A percentile compares a stretch with the other conserved stretches of the same genome.
Conservation (phyloP, 202 grass and related monocot species). For the Zoysia matrella region DNA sequence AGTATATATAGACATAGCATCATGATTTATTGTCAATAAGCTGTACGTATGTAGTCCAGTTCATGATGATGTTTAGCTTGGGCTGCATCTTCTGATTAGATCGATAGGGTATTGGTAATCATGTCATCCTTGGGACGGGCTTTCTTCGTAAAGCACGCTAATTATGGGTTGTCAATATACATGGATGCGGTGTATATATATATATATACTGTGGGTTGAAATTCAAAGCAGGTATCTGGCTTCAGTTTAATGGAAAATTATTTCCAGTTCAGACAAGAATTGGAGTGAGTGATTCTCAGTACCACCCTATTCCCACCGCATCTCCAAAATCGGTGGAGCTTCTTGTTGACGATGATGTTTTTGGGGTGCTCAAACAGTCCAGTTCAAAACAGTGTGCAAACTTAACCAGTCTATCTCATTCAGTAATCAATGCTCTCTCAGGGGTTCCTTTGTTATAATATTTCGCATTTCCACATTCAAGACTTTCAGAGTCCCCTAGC, state of each 20-base stretch:
- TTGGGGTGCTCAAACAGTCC: background rate
- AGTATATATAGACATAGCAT: too few relatives aligned
- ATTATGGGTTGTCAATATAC: background rate
- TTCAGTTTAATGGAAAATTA: too few relatives aligned
- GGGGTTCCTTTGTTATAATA: background rate
- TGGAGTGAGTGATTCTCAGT: too few relatives aligned
- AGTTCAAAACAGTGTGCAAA: background rate
- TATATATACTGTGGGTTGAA: too few relatives aligned
- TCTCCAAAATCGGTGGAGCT: too few relatives aligned
- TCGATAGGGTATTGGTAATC: background rate
- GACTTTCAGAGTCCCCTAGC: too few relatives aligned
- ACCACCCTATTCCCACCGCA: too few relatives aligned
- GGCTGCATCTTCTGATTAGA: background rate
- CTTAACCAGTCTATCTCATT: background rate
- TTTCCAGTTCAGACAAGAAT: too few relatives aligned
- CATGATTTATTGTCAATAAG: too few relatives aligned
- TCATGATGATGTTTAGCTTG: conserved; percentile 19
- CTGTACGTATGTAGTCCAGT: background rate
- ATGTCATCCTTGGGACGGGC: background rate
- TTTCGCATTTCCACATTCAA: background rate
- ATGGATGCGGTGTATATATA: background rate
- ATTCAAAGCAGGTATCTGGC: too few relatives aligned
- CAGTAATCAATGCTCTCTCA: background rate
- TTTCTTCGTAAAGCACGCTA: background rate
- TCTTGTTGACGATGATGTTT: too few relatives aligned